Evolutionary conservation across 225 moss, liverwort and hornwort species (phyloP), one percentile per base, ranked within the genome.

Genomic region (Bryoerythrophyllum caledonicum): DNA sequence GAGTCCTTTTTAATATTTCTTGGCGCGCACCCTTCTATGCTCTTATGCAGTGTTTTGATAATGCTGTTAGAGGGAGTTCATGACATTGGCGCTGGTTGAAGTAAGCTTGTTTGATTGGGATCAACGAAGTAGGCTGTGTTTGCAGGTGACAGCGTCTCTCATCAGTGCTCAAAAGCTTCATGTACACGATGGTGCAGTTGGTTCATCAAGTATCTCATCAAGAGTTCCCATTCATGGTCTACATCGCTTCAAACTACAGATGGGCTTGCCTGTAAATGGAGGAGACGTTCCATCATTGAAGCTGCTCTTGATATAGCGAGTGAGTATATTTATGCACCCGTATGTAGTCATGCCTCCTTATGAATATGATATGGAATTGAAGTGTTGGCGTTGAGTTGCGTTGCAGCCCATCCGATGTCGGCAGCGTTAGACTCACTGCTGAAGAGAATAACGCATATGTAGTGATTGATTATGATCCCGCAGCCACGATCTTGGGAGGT

Each of bases 221-320:
- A n/a, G n/a, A n/a, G n/a, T n/a, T n/a, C n/a, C n/a, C n/a, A n/a
- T n/a, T n/a, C n/a, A n/a, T n/a, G n/a, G n/a, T n/a, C n/a, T n/a
- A n/a, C n/a, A n/a, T n/a, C n/a, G n/a, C n/a, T n/a, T 85, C 85
- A 48, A 76, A 63, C 55, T 85, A 82, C 75, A 82, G 85, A 82
- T 85, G 55, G 44, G 56, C 55, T 74, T 28, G 28, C 65, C n/a
- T 28, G 55, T 40, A 43, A 43, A 56, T 28, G 65, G 55, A 27
- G 43, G 40, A 44, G 46, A 59, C 46, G 46, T 32, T 67, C 24
- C 32, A 17, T 67, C 32, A 3, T 67, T 58, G 58, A 57, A 67
- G 75, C n/a, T 30, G 55, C 56, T 65, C 30, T 41, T 30, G 56
- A 40, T 65, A 3, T 74, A 53, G 10, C 8, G 8, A n/a, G 44